Conservation (phyloP, 306 rosid species). For the Medicago arabica region DNA sequence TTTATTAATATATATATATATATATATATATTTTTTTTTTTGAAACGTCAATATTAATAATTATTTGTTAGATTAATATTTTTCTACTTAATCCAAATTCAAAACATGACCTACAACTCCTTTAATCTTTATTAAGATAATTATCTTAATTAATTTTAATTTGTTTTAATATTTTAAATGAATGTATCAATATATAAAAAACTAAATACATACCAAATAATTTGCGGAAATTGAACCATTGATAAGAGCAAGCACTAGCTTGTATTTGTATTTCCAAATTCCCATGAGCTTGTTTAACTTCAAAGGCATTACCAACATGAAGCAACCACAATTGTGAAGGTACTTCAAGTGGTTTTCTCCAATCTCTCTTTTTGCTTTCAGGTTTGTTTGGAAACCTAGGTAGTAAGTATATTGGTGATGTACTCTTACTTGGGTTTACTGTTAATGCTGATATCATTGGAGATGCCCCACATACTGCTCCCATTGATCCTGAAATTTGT, state of each 20-base stretch:
- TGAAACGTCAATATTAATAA: no score
- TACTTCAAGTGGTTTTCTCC: slow-evolving; percentile 77
- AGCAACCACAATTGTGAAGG: slow-evolving; percentile 87
- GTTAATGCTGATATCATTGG: slow-evolving; percentile 91
- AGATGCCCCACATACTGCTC: slow-evolving; percentile 72
- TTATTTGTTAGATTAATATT: no score
- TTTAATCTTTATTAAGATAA: no score
- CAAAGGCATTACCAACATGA: slow-evolving; percentile 85
- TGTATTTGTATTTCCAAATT: slow-evolving; percentile 64
- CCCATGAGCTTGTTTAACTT: slow-evolving; percentile 49
- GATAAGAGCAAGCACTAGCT: slow-evolving; percentile 86
- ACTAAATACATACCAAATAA: slow-evolving; percentile 61
- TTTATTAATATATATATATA: no score
- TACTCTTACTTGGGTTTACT: slow-evolving; percentile 73
- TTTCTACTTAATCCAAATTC: no score
- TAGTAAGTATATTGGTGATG: slow-evolving; percentile 74
- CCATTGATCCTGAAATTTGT: slow-evolving; percentile 74
- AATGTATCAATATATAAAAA: neutral
- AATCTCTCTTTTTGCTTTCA: slow-evolving; percentile 55
- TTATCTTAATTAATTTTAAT: no score
- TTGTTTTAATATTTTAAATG: neutral
- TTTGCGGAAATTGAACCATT: slow-evolving; percentile 86
- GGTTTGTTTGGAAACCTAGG: slow-evolving; percentile 59
- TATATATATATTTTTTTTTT: no score
- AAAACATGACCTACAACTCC: no score